Evolutionary conservation across 768 basidiomycete genomes (phyloP), one percentile per base, ranked within the genome.

Genomic region (Suillus placidus): DNA sequence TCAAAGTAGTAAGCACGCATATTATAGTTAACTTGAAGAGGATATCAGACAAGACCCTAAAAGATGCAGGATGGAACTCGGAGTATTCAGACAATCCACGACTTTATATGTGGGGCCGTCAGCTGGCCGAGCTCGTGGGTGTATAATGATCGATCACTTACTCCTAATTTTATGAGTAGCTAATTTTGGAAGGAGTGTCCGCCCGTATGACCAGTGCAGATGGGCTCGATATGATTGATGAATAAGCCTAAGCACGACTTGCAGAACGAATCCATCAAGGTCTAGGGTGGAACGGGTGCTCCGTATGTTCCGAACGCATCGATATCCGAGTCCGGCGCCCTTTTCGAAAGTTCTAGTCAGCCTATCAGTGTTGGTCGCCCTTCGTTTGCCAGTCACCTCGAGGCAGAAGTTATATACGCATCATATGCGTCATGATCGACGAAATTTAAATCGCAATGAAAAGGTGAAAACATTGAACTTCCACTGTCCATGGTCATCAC

Each of bases 1-100:
- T 92, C 89, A 76, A 82, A 87, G 79, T 87, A 89, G 80, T 90
- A 90, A 8, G 88, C 88, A 47, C 85, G 87, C 91, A 92, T 92
- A 23, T 1, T 67, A 56, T 7, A n/a, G 35, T 37, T 8, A n/a
- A n/a, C n/a, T n/a, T n/a, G 2, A 4, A 30, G 37, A 6, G 18
- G 37, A 30, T 58, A 40, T 57, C 8, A 57, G 56, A 57, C 7
- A 38, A 57, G 54, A 55, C 9, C 1, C 8, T 52, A 6, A 18
- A 52, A 18, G 34, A 55, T n/a, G n/a, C 16, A 38, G 23, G 23
- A 26, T 18, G 16, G 37, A 40, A 4, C 37, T 38, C 23, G 12
- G 56, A 16, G 9, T 20, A 23, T 54, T 51, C 32, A n/a, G 5
- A 47, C 20, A 38, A 61, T 57, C 42, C 18, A 7, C 16, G 32